Conservation (phyloP, 208 protist genomes). For the Wallacemonas sp. region DNA sequence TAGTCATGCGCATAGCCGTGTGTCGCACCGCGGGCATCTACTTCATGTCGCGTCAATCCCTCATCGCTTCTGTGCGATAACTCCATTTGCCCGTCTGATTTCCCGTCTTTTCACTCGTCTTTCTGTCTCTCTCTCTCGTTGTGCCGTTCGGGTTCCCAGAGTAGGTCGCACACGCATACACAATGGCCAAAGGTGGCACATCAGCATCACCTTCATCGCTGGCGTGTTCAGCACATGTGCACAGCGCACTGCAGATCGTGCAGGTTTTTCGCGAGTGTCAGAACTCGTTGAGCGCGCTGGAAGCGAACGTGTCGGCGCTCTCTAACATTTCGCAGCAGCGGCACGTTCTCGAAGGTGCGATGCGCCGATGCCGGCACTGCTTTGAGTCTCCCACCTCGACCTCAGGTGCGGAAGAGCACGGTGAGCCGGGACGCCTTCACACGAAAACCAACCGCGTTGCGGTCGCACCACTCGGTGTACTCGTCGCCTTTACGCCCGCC, state of each 20-base stretch:
- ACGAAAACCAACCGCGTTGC: conserved; percentile 3
- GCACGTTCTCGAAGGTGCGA: conserved; percentile 31
- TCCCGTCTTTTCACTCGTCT: conserved; percentile 4
- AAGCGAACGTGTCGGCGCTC: conserved; percentile 45
- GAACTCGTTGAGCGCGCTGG: conserved; percentile 45
- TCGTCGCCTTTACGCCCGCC: conserved; percentile 36
- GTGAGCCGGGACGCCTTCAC: not conserved
- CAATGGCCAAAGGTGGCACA: too few species aligned
- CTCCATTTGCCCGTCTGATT: not conserved
- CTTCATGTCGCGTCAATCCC: too few species aligned
- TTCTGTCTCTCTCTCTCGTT: not conserved
- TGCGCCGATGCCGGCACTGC: conserved; percentile 29
- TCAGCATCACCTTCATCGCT: not conserved
- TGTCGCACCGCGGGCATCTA: too few species aligned
- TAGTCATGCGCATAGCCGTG: too few species aligned
- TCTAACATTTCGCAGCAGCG: conserved; percentile 55
- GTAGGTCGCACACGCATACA: not conserved
- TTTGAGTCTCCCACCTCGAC: conserved; percentile 3
- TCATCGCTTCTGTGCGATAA: too few species aligned
- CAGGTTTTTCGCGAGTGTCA: conserved; percentile 68
- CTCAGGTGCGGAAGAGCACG: not conserved
- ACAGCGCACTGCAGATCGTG: conserved; percentile 22
- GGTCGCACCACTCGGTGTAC: conserved; percentile 53
- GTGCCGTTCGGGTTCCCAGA: not conserved
- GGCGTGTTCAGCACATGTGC: not conserved